A percentile compares a stretch with the other conserved stretches of the same genome.
Evolutionary conservation across 179 eudicot species (phyloP).

Genomic region (Actinidia polygama): DNA sequence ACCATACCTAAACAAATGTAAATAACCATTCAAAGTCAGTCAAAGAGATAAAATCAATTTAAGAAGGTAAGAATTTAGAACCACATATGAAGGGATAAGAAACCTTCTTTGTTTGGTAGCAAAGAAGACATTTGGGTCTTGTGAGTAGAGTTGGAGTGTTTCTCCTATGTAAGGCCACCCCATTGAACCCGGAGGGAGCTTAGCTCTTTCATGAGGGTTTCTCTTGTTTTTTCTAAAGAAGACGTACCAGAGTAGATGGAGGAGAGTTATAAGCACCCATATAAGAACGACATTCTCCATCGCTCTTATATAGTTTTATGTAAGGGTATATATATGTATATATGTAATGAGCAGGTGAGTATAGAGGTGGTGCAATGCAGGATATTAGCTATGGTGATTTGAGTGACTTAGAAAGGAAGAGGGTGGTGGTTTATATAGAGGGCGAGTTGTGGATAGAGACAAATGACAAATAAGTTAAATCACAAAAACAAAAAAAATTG

Average conservation of each 20-base stretch:
- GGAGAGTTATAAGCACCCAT: slow-evolving; percentile 18
- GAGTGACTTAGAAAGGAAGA: slow-evolving; percentile 19
- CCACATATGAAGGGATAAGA: background rate
- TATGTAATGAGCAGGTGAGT: background rate
- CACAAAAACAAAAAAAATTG: background rate
- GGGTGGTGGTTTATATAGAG: slow-evolving; percentile 34
- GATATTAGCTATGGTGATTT: slow-evolving; percentile 13
- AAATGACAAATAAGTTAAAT: slow-evolving; percentile 9
- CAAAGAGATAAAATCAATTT: background rate
- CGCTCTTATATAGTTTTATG: background rate
- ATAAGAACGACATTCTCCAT: slow-evolving; percentile 14
- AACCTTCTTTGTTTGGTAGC: slow-evolving; percentile 56
- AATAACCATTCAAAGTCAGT: background rate
- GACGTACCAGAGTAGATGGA: slow-evolving; percentile 19
- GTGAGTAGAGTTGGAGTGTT: slow-evolving; percentile 65
- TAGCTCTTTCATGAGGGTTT: slow-evolving; percentile 16
- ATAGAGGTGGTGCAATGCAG: slow-evolving; percentile 12
- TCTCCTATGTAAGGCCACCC: slow-evolving; percentile 75
- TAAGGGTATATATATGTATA: background rate
- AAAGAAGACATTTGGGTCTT: slow-evolving; percentile 61
- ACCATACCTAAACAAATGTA: slow-evolving; percentile 38
- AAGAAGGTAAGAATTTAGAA: background rate
- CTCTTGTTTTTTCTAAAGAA: slow-evolving; percentile 25
- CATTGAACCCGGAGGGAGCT: slow-evolving; percentile 74
- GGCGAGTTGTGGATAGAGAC: slow-evolving; percentile 14